Conservation (phyloP, 2,329 filamentous ascomycete species). For the Rhynchosporium agropyri region DNA sequence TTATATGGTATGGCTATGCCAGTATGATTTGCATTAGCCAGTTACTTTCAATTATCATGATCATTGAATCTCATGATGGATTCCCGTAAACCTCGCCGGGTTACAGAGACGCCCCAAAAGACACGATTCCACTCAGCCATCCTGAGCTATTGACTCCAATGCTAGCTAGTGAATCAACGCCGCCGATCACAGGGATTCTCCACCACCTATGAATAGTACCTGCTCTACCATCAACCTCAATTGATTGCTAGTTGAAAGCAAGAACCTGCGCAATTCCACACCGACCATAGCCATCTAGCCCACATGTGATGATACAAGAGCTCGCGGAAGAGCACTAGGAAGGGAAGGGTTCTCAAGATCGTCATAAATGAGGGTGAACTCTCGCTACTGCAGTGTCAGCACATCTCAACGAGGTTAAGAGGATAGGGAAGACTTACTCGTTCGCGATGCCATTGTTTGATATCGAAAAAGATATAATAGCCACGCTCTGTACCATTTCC, state of each 20-base stretch:
- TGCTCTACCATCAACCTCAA: too few relatives aligned
- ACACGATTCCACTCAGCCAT: conserved; percentile 25
- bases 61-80: conserved; percentile 22
- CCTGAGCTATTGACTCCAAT: conserved; percentile 24
- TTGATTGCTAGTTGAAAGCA: conserved; percentile 6
- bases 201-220: conserved; percentile 14
- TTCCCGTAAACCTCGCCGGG: conserved; percentile 29
- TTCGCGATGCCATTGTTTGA: conserved; percentile 63
- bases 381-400: conserved; percentile 49
- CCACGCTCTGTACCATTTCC: conserved; percentile 63
- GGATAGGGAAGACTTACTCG: conserved; percentile 51
- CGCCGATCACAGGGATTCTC: conserved; percentile 22
- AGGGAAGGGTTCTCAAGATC: conserved; percentile 55
- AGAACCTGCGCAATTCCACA: conserved; percentile 3
- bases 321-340: conserved; percentile 30
- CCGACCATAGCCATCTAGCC: conserved; percentile 3
- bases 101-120: conserved; percentile 25
- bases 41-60: conserved; percentile 19
- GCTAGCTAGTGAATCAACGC: conserved; percentile 29
- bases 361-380: conserved; percentile 62
- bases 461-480: conserved; percentile 69
- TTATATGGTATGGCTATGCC: not conserved
- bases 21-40: not conserved
- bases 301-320: conserved; percentile 25
- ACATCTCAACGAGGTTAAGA: not conserved